Evolutionary conservation across 495 filamentous ascomycete genomes (phyloP).

Genomic region (Aspergillus affinis): DNA sequence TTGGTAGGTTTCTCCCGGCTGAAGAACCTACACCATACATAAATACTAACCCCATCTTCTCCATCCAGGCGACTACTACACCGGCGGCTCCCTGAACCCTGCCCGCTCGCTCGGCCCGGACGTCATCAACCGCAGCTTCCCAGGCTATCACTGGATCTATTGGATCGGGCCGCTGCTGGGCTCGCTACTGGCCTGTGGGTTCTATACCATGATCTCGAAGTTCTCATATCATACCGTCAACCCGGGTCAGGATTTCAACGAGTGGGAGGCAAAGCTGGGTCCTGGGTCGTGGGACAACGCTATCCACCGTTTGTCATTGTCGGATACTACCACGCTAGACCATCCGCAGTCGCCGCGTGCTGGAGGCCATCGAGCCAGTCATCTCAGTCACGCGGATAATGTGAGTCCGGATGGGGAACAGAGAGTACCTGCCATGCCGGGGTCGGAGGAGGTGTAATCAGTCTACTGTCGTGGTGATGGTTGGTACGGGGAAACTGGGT

Average conservation of each 20-base stretch:
- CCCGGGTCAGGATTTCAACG: constrained; percentile 64
- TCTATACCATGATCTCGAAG: constrained; percentile 65
- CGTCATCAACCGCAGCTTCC: constrained; percentile 64
- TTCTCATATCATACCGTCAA: constrained; percentile 79
- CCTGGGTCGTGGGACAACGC: constrained; percentile 17
- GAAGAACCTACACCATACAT: not conserved
- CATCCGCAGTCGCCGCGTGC: constrained; percentile 13
- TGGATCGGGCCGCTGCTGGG: constrained; percentile 61
- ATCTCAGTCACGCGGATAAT: not conserved
- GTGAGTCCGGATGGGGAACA: not conserved
- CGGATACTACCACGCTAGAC: constrained; percentile 20
- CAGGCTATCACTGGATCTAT: constrained; percentile 30
- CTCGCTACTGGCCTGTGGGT: constrained; percentile 61
- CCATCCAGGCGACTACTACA: constrained; percentile 61
- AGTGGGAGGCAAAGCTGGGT: constrained; percentile 34
- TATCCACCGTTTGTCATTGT: constrained; percentile 16
- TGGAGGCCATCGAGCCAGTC: not conserved
- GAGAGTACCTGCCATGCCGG: not conserved
- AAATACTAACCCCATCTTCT: not conserved
- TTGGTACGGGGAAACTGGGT: not conserved
- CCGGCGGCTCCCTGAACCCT: constrained; percentile 72
- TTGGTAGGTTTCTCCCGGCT: constrained; percentile 58
- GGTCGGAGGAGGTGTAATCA: constrained; percentile 5
- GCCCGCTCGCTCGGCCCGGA: constrained; percentile 71
- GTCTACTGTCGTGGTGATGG: not conserved